Conservation (phyloP, 225 moss, liverwort and hornwort species). For the Bryoerythrophyllum caledonicum region DNA sequence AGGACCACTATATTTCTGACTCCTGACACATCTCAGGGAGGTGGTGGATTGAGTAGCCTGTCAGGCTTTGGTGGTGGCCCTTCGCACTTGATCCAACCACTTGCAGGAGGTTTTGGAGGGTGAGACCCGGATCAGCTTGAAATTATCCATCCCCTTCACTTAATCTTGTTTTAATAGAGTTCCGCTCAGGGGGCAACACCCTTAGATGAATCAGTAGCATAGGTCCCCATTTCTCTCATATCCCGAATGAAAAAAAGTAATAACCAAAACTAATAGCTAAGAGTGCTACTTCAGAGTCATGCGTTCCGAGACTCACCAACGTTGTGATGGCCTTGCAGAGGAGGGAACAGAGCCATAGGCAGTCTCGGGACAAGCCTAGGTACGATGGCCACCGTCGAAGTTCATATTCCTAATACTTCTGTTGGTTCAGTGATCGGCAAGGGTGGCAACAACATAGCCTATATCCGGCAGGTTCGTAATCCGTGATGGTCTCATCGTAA, state of each 20-base stretch:
- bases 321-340: conserved; percentile 29
- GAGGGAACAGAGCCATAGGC: conserved; percentile 48
- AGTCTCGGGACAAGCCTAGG: conserved; percentile 58
- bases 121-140: conserved; percentile 29
- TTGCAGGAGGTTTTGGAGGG: conserved; percentile 76
- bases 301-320: background rate
- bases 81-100: conserved; percentile 71
- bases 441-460: conserved; percentile 84
- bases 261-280: background rate
- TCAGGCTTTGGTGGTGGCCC: conserved; percentile 80
- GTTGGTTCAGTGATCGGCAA: conserved; percentile 89
- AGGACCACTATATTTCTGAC: conserved; percentile 11
- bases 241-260: background rate
- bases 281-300: too few species aligned
- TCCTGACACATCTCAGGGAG: conserved; percentile 48
- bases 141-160: conserved; percentile 7
- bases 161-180: conserved; percentile 6
- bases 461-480: conserved; percentile 69
- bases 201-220: background rate
- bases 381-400: conserved; percentile 75
- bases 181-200: background rate
- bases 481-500: background rate
- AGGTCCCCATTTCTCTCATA: background rate
- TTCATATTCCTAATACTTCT: conserved; percentile 82
- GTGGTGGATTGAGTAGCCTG: conserved; percentile 74